Percentiles rank a stretch among this genome's conserved stretches.
Evolutionary conservation across 129 eudicot species (phyloP).

Genomic region (Sambucus nigra): DNA sequence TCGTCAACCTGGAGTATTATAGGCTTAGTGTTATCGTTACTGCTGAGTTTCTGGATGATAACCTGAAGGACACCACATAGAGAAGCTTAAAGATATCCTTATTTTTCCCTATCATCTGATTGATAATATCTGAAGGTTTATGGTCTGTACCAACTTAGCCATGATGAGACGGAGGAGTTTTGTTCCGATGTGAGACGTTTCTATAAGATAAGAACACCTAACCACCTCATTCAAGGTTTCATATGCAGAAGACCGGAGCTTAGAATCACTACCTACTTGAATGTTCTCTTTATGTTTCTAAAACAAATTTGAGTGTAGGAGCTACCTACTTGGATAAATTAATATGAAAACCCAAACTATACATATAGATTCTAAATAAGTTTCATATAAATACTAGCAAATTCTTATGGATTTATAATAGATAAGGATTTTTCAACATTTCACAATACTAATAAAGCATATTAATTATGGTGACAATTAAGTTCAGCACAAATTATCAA

Average conservation of each 20-base stretch:
- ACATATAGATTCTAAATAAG: no score
- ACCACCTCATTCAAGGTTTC: slow-evolving; percentile 76
- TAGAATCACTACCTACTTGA: slow-evolving; percentile 56
- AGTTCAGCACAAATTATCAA: no score
- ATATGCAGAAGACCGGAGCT: slow-evolving; percentile 67
- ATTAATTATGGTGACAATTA: no score
- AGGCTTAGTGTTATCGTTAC: slow-evolving; percentile 40
- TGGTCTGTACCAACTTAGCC: slow-evolving; percentile 57
- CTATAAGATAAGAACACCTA: slow-evolving; percentile 55
- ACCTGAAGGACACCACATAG: slow-evolving; percentile 84
- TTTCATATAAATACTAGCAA: no score
- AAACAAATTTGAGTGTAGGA: no score
- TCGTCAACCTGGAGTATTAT: slow-evolving; percentile 48
- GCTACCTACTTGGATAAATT: no score
- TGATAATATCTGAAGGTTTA: slow-evolving; percentile 52
- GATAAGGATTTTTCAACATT: no score
- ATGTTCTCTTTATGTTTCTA: no score
- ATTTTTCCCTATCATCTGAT: slow-evolving; percentile 69
- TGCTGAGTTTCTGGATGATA: slow-evolving; percentile 72
- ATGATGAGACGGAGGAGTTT: slow-evolving; percentile 58
- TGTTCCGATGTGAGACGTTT: slow-evolving; percentile 43
- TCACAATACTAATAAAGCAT: no score
- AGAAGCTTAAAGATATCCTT: slow-evolving; percentile 66
- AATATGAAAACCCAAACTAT: no score
- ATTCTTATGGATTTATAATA: no score